phyloP scores from a whole-genome alignment of 208 protist species.

The Leishmania martiniquensis region DNA sequence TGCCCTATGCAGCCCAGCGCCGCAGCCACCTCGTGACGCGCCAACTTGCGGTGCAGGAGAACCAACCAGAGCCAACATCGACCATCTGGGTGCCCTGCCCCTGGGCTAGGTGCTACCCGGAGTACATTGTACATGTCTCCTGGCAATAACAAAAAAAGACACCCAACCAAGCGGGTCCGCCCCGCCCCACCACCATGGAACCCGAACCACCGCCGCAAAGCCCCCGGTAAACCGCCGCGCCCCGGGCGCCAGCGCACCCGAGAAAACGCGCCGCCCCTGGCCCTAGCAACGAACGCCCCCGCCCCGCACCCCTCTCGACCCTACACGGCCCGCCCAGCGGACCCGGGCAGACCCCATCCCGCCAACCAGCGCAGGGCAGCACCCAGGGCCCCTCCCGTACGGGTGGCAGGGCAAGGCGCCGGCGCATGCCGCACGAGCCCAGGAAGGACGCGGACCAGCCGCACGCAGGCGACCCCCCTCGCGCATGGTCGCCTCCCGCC shows the following conservation, averaged over 20 bases:
- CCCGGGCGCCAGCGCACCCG: too few relatives aligned
- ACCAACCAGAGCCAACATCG: neutral
- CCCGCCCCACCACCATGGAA: too few relatives aligned
- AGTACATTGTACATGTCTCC: constrained; percentile 45
- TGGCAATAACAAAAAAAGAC: neutral
- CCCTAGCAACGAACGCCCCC: too few relatives aligned
- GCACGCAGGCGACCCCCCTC: neutral
- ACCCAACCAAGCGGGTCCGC: neutral
- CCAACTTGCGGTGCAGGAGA: too few relatives aligned
- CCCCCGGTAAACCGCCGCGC: too few relatives aligned
- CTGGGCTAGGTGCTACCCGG: constrained; percentile 53
- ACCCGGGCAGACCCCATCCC: too few relatives aligned
- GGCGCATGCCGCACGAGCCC: neutral
- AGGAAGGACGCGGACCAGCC: neutral
- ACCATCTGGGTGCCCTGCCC: constrained; percentile 32
- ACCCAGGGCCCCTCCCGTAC: neutral
- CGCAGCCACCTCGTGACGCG: constrained; percentile 23
- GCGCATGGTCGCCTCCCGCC: neutral
- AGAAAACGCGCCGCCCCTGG: too few relatives aligned
- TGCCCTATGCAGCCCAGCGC: constrained; percentile 27
- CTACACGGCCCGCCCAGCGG: too few relatives aligned
- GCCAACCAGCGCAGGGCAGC: neutral
- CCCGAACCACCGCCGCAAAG: too few relatives aligned
- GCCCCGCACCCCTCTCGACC: too few relatives aligned
- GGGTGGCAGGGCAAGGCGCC: neutral